A percentile compares a stretch with the other conserved stretches of the same genome.
phyloP scores from a whole-genome alignment of 192 early-diverging fungal genomes.

The Backusella tuberculispora region DNA sequence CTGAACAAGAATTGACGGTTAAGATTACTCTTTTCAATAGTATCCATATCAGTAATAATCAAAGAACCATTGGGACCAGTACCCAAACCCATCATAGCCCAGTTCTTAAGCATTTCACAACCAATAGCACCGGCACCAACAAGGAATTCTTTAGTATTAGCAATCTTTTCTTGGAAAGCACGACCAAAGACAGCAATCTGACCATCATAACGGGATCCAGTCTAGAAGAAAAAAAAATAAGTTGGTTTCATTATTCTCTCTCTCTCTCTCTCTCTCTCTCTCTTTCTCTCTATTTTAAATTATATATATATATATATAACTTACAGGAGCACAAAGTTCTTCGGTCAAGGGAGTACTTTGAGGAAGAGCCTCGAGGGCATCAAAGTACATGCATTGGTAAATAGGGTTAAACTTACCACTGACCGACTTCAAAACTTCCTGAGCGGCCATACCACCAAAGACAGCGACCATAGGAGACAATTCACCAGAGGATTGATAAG shows the following conservation, averaged over 20 bases:
- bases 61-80: conserved; percentile 83
- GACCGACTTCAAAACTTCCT: conserved; percentile 96
- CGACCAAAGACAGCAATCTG: conserved; percentile 95
- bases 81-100: conserved; percentile 93
- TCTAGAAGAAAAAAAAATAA: conserved; percentile 31
- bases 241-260: neutral
- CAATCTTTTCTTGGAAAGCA: conserved; percentile 87
- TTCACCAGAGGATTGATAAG: conserved; percentile 90
- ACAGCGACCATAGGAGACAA: conserved; percentile 94
- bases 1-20: conserved; percentile 99
- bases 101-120: conserved; percentile 99
- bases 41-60: conserved; percentile 98
- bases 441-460: conserved; percentile 95
- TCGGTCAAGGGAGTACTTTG: conserved; percentile 64
- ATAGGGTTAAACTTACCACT: conserved; percentile 96
- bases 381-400: conserved; percentile 93
- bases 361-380: conserved; percentile 97
- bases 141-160: conserved; percentile 89
- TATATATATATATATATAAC: neutral
- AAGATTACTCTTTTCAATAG: conserved; percentile 98
- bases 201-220: conserved; percentile 92
- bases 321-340: conserved; percentile 71
- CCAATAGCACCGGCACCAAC: conserved; percentile 99
- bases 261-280: neutral
- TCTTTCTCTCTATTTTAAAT: neutral